Evolutionary conservation across 352 stramenopile species (phyloP).

Genomic region (Elongisporangium anandrum): DNA sequence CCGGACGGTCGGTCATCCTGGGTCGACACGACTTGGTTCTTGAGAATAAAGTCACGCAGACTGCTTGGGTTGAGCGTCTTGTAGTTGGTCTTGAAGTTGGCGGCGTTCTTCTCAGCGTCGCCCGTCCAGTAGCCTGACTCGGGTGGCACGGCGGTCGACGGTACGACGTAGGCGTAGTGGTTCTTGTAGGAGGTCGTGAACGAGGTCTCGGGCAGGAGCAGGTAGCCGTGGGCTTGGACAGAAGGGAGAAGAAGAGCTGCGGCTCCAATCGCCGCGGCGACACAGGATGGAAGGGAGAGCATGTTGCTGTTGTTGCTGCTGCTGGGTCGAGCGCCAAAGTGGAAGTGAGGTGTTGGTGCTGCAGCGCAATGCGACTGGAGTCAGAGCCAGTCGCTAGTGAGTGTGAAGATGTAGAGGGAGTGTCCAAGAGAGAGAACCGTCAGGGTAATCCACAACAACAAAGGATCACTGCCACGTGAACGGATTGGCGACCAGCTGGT

Average conservation of each 20-base stretch:
- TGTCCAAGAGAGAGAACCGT: background rate
- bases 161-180: constrained; percentile 15
- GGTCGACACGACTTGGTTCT: constrained; percentile 6
- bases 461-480: background rate
- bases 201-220: constrained; percentile 20
- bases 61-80: constrained; percentile 6
- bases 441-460: background rate
- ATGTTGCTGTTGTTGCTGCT: background rate
- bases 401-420: background rate
- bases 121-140: constrained; percentile 16
- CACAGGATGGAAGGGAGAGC: background rate
- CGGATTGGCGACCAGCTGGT: background rate
- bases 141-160: constrained; percentile 6
- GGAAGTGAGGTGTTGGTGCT: background rate
- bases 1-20: background rate
- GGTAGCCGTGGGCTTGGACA: constrained; percentile 16
- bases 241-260: constrained; percentile 6
- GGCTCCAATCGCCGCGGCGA: constrained; percentile 3
- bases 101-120: constrained; percentile 13
- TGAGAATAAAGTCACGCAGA: constrained; percentile 8
- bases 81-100: constrained; percentile 14
- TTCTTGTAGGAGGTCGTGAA: constrained; percentile 20
- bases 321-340: background rate
- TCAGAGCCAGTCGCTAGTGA: background rate
- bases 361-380: background rate